Conservation (phyloP, 2,329 filamentous ascomycete species). For the Epichloe coenophiala region DNA sequence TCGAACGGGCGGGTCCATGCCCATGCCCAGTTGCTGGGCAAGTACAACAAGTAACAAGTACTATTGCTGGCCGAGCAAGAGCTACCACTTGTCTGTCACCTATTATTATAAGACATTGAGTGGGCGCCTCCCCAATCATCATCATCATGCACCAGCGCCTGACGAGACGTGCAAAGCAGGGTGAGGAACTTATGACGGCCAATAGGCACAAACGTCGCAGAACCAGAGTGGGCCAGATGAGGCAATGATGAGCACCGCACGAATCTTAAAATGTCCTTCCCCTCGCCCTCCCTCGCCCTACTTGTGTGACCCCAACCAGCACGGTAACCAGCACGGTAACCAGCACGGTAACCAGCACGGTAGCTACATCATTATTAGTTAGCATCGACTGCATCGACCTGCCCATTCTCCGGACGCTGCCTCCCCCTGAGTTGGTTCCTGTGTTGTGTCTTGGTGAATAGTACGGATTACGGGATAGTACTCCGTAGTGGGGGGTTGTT, state of each 20-base stretch:
- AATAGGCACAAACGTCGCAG: no score
- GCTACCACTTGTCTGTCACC: constrained; percentile 9
- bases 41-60: no score
- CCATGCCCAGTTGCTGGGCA: not conserved
- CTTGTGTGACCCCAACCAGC: not conserved
- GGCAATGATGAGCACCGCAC: no score
- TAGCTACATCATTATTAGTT: not conserved
- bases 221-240: no score
- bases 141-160: constrained; percentile 1
- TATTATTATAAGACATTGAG: not conserved
- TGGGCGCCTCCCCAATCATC: not conserved
- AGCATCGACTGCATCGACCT: not conserved
- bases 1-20: no score
- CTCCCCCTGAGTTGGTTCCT: not conserved
- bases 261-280: not conserved
- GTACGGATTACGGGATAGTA: not conserved
- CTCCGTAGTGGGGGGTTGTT: constrained; percentile 3
- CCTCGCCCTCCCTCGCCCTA: not conserved
- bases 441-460: constrained; percentile 3
- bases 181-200: not conserved
- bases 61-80: not conserved
- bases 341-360: not conserved
- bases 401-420: not conserved
- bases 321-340: not conserved
- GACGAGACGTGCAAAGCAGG: not conserved